These are phyloP conservation scores for Candida silvicultrix DNA, from an alignment of 805 yeast genomes.

Conservation along the genomic window DNA sequence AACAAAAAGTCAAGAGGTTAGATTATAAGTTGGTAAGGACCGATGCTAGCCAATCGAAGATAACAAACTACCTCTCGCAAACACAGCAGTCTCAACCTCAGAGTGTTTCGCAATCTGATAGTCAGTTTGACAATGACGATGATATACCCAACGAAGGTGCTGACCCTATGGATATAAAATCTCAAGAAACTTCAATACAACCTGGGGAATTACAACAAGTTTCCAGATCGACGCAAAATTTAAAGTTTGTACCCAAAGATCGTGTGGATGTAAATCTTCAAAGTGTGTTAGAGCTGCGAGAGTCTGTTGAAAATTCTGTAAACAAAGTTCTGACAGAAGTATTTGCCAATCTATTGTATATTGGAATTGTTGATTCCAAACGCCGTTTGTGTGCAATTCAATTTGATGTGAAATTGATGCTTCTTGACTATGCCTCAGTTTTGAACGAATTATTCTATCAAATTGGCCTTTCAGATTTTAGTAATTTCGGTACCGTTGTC, in stretches of 20 bases:
- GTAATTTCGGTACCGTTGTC: constrained; percentile 65
- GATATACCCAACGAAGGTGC: neutral
- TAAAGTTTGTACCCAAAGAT: constrained; percentile 13
- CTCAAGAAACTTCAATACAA: neutral
- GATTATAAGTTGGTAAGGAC: constrained; percentile 70
- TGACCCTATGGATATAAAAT: neutral
- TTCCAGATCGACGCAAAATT: neutral
- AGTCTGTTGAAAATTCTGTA: constrained; percentile 37
- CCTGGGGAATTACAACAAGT: neutral
- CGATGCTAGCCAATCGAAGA: constrained; percentile 56
- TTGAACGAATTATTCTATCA: constrained; percentile 75
- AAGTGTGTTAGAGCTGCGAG: constrained; percentile 52
- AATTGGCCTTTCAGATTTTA: constrained; percentile 67
- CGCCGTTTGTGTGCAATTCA: constrained; percentile 79
- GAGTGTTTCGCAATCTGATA: neutral
- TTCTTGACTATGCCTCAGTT: constrained; percentile 75
- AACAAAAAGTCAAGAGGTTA: constrained; percentile 30
- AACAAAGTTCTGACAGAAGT: constrained; percentile 57
- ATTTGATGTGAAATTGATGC: constrained; percentile 65
- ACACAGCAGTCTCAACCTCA: neutral
- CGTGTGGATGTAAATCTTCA: constrained; percentile 42
- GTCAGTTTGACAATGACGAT: neutral
- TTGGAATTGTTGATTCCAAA: constrained; percentile 75
- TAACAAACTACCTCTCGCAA: constrained; percentile 30
- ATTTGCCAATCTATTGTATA: constrained; percentile 62